phyloP scores from a whole-genome alignment of 1,284 basidiomycete genomes.

The Puccinia novopanici region DNA sequence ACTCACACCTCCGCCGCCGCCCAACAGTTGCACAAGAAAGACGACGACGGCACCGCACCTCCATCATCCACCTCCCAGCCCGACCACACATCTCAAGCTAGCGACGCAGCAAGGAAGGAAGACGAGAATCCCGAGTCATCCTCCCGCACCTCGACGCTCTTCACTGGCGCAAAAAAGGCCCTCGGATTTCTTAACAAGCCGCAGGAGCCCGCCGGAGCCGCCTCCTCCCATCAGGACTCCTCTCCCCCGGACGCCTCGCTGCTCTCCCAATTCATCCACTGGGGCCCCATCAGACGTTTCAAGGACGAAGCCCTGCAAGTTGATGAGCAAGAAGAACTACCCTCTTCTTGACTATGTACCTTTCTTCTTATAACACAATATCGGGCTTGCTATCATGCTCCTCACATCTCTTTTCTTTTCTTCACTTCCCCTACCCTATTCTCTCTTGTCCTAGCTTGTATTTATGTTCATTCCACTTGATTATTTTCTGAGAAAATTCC shows the following conservation, averaged over 20 bases:
- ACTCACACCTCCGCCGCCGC: too few relatives aligned
- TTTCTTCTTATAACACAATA: too few relatives aligned
- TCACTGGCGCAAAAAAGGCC: background rate
- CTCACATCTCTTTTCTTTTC: background rate
- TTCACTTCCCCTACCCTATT: background rate
- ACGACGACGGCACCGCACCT: too few relatives aligned
- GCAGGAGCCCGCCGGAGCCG: background rate
- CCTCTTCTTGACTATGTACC: too few relatives aligned
- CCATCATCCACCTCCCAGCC: too few relatives aligned
- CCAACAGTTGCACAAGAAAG: too few relatives aligned
- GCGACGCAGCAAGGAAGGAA: background rate
- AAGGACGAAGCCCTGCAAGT: background rate
- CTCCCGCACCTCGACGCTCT: background rate
- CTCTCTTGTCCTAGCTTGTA: too few relatives aligned
- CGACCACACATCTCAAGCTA: background rate
- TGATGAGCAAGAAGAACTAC: background rate
- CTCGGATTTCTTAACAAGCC: background rate
- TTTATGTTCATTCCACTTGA: too few relatives aligned
- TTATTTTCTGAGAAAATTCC: too few relatives aligned
- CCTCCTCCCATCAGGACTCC: background rate
- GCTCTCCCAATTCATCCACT: background rate
- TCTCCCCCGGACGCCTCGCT: background rate
- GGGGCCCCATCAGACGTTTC: background rate
- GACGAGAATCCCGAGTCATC: background rate
- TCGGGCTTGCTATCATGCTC: background rate